Evolutionary conservation across 164 flowering plant genomes (phyloP), one percentile per base, ranked within the genome.

Genomic region (Tinospora cordifolia): DNA sequence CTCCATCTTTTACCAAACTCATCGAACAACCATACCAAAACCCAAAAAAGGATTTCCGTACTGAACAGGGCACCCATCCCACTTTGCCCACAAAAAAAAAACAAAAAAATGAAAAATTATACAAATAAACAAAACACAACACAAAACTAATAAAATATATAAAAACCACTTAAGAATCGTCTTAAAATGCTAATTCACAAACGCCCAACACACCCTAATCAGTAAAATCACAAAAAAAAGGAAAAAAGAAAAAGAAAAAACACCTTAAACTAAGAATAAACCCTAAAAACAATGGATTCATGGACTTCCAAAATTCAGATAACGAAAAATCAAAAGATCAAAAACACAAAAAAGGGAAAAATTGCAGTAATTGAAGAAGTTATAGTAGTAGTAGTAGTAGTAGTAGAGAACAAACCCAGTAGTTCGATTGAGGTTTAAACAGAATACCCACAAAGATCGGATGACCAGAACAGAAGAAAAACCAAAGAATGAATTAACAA

Each of bases 81-180:
- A 46, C 36, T 9, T 39, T 63, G 13, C 10, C 30, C n/a, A 1
- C 65, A n/a, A 66, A 41, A 44, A 41, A 40, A 41, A 44, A 41
- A 40, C 44, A 44, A 24, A 44, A 41, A 26, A 9, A 25, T 46
- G 19, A 22, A 67, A 44, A 26, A 3, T 0, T 10, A 0, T 1
- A 67, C 36, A 27, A 67, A 27, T 7, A 67, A 47, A 67, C 54
- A 15, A 24, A 2, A 2, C 36, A 30, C 58, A 36, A 25, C 65
- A 62, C 26, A 27, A 62, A 67, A 47, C 15, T 10, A 64, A 1
- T 15, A 64, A 64, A 36, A 36, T 0, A 44, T 30, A 30, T n/a
- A n/a, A n/a, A 30, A 30, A 30, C 59, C 69, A 67, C 60, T 25
- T 67, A 40, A 67, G 36, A 67, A 67, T 26, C 59, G 47, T 2